Conservation (phyloP, 1,284 basidiomycete species). For the Singerocomus inundabilis region DNA sequence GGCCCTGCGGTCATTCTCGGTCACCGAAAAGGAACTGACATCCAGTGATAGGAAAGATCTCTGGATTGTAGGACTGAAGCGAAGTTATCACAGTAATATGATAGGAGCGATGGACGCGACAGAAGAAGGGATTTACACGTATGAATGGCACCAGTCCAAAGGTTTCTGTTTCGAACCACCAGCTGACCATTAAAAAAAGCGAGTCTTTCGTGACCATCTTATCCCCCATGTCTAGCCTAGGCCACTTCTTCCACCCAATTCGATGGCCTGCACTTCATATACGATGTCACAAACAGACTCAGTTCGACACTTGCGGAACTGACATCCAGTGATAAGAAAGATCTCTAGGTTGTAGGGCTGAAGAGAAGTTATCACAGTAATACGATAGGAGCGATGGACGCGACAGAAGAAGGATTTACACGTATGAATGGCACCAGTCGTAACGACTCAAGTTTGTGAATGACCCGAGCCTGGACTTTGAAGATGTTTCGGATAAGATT, state of each 20-base stretch:
- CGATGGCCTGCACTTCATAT: slow-evolving; percentile 61
- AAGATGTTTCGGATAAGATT: slow-evolving; percentile 57
- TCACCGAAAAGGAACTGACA: slow-evolving; percentile 38
- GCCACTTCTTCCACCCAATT: slow-evolving; percentile 29
- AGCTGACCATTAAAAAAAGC: slow-evolving; percentile 68
- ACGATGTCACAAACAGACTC: slow-evolving; percentile 71
- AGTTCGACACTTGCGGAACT: slow-evolving; percentile 56
- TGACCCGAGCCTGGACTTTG: slow-evolving; percentile 70
- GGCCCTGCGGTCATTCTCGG: slow-evolving; percentile 78
- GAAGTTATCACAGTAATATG: slow-evolving; percentile 97
- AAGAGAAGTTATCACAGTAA: slow-evolving; percentile 98
- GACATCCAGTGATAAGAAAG: slow-evolving; percentile 43
- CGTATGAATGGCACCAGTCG: slow-evolving; percentile 96
- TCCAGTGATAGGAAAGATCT: slow-evolving; percentile 53
- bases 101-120: slow-evolving; percentile 98
- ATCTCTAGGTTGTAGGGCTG: slow-evolving; percentile 82
- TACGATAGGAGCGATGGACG: slow-evolving; percentile 98
- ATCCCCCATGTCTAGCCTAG: slow-evolving; percentile 42
- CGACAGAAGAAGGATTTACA: slow-evolving; percentile 91
- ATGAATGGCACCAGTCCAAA: slow-evolving; percentile 94
- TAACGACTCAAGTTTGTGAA: slow-evolving; percentile 59
- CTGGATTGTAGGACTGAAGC: slow-evolving; percentile 85
- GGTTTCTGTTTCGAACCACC: slow-evolving; percentile 96
- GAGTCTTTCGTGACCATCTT: slow-evolving; percentile 61
- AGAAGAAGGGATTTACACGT: slow-evolving; percentile 91